Evolutionary conservation across 1,139 yeast genomes (phyloP).

Genomic region (Candida sojae): DNA sequence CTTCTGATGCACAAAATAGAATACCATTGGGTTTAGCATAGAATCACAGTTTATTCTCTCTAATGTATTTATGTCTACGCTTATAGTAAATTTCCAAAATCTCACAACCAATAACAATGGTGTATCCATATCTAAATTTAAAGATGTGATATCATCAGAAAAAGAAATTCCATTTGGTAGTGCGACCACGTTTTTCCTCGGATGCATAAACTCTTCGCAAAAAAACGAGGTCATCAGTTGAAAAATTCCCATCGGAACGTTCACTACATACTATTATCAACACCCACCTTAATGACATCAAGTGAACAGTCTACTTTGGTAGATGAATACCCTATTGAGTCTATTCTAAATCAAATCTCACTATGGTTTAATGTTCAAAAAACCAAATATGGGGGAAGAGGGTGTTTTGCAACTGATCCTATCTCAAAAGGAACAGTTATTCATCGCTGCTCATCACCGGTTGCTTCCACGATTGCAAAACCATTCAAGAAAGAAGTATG

Average conservation of each 20-base stretch:
- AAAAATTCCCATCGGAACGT: background rate
- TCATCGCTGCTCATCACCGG: conserved; percentile 39
- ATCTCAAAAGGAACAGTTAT: conserved; percentile 47
- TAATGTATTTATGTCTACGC: no score
- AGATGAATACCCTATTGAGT: conserved; percentile 6
- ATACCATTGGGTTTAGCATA: no score
- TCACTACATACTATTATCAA: background rate
- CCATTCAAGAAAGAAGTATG: conserved; percentile 71
- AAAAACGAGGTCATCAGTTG: background rate
- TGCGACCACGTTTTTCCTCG: conserved; percentile 1
- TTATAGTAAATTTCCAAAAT: no score
- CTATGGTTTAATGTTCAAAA: conserved; percentile 37
- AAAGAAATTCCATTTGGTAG: background rate
- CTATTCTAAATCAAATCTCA: conserved; percentile 19
- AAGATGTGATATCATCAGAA: no score
- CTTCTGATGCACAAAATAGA: no score
- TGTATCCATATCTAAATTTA: no score
- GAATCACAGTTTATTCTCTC: no score
- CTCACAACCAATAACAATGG: no score
- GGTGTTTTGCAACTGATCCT: conserved; percentile 52
- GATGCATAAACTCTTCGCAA: background rate
- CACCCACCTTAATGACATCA: conserved; percentile 1
- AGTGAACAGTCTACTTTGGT: conserved; percentile 12
- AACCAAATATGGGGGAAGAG: conserved; percentile 63
- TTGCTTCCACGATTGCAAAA: conserved; percentile 50